Percentiles rank a stretch among this genome's conserved stretches.
Conservation (phyloP, 768 basidiomycete genomes). For the Suillus lakei region DNA sequence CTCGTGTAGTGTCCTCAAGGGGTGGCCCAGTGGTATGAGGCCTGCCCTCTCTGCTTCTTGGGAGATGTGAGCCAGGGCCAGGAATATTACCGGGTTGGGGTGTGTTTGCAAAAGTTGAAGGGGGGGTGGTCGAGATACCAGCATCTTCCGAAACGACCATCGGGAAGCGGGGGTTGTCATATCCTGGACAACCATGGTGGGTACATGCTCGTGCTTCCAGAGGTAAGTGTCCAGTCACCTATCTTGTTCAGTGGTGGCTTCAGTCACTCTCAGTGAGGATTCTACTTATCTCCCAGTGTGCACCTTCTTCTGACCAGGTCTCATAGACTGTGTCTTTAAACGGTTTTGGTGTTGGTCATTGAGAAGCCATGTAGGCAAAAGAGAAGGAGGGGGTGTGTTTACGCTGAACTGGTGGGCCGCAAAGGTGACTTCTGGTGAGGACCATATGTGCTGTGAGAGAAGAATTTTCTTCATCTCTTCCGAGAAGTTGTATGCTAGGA, state of each 20-base stretch:
- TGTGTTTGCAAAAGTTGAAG: too few relatives aligned
- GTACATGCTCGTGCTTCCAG: too few relatives aligned
- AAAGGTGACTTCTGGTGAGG: too few relatives aligned
- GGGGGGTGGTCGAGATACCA: neutral
- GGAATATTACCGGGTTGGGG: too few relatives aligned
- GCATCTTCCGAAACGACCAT: neutral
- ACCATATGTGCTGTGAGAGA: too few relatives aligned
- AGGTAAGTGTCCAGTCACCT: too few relatives aligned
- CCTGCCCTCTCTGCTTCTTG: neutral
- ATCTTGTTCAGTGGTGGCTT: too few relatives aligned
- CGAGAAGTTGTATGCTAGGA: too few relatives aligned
- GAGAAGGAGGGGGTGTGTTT: neutral
- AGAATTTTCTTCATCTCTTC: too few relatives aligned
- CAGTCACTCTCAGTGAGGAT: neutral
- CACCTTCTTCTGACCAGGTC: neutral
- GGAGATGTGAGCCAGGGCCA: neutral
- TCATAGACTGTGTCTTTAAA: neutral
- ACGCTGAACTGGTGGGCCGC: too few relatives aligned
- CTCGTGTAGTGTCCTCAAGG: too few relatives aligned
- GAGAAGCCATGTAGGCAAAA: slow-evolving; percentile 4
- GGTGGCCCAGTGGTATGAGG: neutral
- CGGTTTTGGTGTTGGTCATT: fast-evolving
- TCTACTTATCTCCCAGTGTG: neutral
- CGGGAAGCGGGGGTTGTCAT: neutral
- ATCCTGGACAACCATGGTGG: neutral